Conservation (phyloP, 2,329 filamentous ascomycete genomes). For the Penicillium sclerotigenum region DNA sequence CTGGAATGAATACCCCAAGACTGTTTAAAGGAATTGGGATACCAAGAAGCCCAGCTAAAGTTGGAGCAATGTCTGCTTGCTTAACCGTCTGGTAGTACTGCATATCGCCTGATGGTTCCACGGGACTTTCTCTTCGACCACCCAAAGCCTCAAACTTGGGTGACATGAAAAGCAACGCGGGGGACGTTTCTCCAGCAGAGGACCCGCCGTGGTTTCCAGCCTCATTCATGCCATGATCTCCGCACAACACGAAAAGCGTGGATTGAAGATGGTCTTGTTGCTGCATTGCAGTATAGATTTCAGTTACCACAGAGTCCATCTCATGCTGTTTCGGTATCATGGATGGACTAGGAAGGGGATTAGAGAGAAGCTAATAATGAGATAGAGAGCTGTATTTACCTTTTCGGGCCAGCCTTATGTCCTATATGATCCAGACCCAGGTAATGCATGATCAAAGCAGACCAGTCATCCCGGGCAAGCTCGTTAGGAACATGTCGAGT, state of each 20-base stretch:
- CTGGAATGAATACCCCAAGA: slow-evolving; percentile 76
- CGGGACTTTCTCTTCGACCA: slow-evolving; percentile 49
- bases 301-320: slow-evolving; percentile 79
- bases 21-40: slow-evolving; percentile 89
- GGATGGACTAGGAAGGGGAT: slow-evolving; percentile 60
- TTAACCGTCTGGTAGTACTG: slow-evolving; percentile 82
- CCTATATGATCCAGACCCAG: slow-evolving; percentile 95
- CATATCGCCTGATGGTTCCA: slow-evolving; percentile 64
- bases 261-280: slow-evolving; percentile 67
- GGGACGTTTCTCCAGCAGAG: slow-evolving; percentile 87
- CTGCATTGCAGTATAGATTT: slow-evolving; percentile 74
- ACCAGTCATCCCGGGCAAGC: slow-evolving; percentile 77
- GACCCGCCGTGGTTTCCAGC: slow-evolving; percentile 96
- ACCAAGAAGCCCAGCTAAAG: slow-evolving; percentile 78
- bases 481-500: slow-evolving; percentile 82
- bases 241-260: slow-evolving; percentile 79
- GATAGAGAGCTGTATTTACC: slow-evolving; percentile 47
- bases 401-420: slow-evolving; percentile 86
- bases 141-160: slow-evolving; percentile 67
- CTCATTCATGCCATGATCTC: slow-evolving; percentile 99
- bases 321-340: slow-evolving; percentile 92
- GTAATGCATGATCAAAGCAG: slow-evolving; percentile 90
- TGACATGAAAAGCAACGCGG: slow-evolving; percentile 85
- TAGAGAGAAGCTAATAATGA: slow-evolving; percentile 10
- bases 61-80: slow-evolving; percentile 91